A percentile compares a stretch with the other conserved stretches of the same genome.
phyloP scores from a whole-genome alignment of 2,329 filamentous ascomycete species.

The Paracorniculantispora psalliotae region DNA sequence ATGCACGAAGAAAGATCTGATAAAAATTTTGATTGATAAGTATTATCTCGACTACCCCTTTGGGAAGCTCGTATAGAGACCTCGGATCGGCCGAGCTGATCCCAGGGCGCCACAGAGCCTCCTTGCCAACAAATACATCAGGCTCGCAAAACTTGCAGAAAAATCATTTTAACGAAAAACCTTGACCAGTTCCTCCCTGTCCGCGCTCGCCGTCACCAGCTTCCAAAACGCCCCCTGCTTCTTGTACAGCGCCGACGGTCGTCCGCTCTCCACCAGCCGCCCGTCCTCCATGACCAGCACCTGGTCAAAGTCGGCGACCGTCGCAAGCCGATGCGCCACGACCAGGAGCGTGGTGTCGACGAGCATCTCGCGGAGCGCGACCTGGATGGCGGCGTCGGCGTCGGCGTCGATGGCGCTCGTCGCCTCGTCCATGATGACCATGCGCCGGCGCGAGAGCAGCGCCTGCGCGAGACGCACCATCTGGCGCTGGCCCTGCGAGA shows the following conservation, averaged over 20 bases:
- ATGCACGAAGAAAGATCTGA: background rate
- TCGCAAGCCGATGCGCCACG: slow-evolving; percentile 63
- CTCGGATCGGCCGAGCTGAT: background rate
- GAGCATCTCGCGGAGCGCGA: slow-evolving; percentile 49
- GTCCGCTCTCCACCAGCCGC: slow-evolving; percentile 55
- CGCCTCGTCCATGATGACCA: slow-evolving; percentile 66
- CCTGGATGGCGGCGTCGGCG: slow-evolving; percentile 62
- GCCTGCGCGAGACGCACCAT: slow-evolving; percentile 62
- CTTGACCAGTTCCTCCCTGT: background rate
- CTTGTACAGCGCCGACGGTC: slow-evolving; percentile 50
- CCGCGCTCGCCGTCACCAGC: background rate
- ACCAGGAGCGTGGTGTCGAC: slow-evolving; percentile 56
- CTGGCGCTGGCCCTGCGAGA: slow-evolving; percentile 65
- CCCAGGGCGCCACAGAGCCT: background rate
- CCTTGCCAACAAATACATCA: background rate
- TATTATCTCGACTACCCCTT: background rate
- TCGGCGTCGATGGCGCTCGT: slow-evolving; percentile 40
- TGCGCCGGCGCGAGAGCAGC: slow-evolving; percentile 52
- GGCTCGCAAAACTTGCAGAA: background rate
- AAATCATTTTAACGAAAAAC: background rate
- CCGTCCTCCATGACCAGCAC: slow-evolving; percentile 62
- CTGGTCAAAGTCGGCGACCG: slow-evolving; percentile 63
- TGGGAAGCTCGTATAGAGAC: background rate
- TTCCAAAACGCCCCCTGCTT: slow-evolving; percentile 22
- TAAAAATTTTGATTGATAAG: background rate